Evolutionary conservation across 345 rosid species (phyloP).

Genomic region (Brassica cretica): DNA sequence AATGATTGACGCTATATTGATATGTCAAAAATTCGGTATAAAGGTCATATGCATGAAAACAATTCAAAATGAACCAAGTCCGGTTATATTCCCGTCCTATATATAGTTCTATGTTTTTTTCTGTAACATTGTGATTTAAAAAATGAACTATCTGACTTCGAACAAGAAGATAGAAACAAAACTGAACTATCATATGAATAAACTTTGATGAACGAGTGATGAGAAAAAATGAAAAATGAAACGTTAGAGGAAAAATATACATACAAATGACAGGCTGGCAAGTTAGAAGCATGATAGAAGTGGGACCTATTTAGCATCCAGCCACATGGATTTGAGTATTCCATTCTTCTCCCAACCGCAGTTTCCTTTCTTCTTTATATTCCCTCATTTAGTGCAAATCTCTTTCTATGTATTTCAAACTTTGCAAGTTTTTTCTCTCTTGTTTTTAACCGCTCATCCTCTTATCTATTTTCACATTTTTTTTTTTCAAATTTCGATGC

Average conservation of each 20-base stretch:
- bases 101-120: not conserved
- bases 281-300: not conserved
- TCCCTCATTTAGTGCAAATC: not conserved
- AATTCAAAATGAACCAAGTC: not conserved
- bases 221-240: not conserved
- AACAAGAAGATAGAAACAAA: conserved; percentile 1
- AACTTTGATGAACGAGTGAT: not conserved
- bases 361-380: not conserved
- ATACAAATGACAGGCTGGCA: conserved; percentile 16
- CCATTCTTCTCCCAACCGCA: not conserved
- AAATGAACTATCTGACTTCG: not conserved
- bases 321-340: conserved; percentile 10
- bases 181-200: conserved; percentile 7
- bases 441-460: not conserved
- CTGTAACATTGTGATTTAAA: not conserved
- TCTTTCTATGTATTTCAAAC: not conserved
- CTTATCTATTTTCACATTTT: not conserved
- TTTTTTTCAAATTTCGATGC: not conserved
- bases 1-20: not conserved
- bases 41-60: not conserved
- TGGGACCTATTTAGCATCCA: not conserved
- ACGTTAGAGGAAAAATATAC: not conserved
- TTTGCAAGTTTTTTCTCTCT: not conserved
- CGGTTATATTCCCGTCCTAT: not conserved
- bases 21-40: not conserved